Percentiles rank a stretch among this genome's conserved stretches.
These are phyloP conservation scores for Leccinum imitatum DNA, from an alignment of 768 basidiomycete species.

Conservation along the genomic window DNA sequence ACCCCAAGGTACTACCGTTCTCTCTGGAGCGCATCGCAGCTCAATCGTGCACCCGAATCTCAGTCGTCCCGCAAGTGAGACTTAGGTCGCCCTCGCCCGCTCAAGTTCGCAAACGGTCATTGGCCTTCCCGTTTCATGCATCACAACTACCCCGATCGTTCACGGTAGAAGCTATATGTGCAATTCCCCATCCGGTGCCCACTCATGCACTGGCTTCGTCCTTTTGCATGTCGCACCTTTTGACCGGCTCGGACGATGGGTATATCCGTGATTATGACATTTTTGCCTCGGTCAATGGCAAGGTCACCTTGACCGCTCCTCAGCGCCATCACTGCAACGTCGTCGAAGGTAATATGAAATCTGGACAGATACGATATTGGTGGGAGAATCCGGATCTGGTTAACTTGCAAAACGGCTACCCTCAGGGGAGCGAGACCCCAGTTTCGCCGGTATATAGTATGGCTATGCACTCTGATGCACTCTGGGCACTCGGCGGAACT, in stretches of 20 bases:
- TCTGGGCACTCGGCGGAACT: slow-evolving; percentile 90
- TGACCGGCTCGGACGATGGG: slow-evolving; percentile 93
- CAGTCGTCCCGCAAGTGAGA: slow-evolving; percentile 25
- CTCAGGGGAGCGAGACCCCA: slow-evolving; percentile 48
- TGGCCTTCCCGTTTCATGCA: slow-evolving; percentile 37
- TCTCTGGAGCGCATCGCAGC: background rate
- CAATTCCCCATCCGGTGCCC: slow-evolving; percentile 84
- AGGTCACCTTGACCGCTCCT: slow-evolving; percentile 81
- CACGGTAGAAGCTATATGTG: slow-evolving; percentile 88
- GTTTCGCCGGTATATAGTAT: slow-evolving; percentile 85
- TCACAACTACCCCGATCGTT: slow-evolving; percentile 55
- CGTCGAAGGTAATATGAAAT: slow-evolving; percentile 89
- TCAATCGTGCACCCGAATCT: slow-evolving; percentile 21
- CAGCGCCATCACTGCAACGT: slow-evolving; percentile 88
- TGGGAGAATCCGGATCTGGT: slow-evolving; percentile 68
- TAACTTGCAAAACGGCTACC: slow-evolving; percentile 24
- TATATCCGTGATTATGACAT: slow-evolving; percentile 93
- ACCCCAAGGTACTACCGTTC: slow-evolving; percentile 31
- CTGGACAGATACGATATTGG: slow-evolving; percentile 84
- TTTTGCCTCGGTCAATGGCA: slow-evolving; percentile 84
- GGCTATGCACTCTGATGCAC: slow-evolving; percentile 86
- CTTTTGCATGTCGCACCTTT: slow-evolving; percentile 79
- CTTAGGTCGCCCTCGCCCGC: slow-evolving; percentile 56
- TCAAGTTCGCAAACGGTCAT: slow-evolving; percentile 46
- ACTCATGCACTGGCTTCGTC: slow-evolving; percentile 89